Evolutionary conservation across 805 yeast species (phyloP).

Genomic region (Yarrowia sp.): DNA sequence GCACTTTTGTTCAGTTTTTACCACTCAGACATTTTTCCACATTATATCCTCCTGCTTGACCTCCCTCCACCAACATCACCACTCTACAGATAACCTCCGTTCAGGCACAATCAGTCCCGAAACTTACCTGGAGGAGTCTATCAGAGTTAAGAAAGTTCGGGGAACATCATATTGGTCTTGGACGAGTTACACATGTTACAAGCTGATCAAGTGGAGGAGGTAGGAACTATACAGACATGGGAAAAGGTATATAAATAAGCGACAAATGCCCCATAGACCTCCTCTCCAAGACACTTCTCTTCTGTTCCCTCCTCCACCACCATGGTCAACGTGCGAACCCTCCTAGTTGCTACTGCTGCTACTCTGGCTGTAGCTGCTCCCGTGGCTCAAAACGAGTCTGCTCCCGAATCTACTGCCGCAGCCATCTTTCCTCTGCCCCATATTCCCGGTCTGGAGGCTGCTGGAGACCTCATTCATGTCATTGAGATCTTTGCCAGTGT

Average conservation of each 20-base stretch:
- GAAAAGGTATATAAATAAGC: not conserved
- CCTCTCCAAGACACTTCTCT: not conserved
- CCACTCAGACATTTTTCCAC: too few species aligned
- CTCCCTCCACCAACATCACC: too few species aligned
- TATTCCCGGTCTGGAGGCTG: conserved; percentile 9
- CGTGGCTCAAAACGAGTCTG: not conserved
- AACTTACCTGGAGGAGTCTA: not conserved
- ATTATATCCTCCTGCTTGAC: too few species aligned
- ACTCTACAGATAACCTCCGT: not conserved
- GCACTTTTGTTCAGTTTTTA: too few species aligned
- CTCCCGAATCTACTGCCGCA: not conserved
- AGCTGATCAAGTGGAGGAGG: not conserved
- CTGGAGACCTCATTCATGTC: conserved; percentile 1
- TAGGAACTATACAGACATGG: too few species aligned
- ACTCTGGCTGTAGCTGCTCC: conserved; percentile 11
- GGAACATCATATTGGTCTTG: not conserved
- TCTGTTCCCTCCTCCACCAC: not conserved
- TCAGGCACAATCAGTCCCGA: not conserved
- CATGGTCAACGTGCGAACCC: conserved; percentile 11
- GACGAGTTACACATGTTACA: not conserved
- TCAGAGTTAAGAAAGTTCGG: not conserved
- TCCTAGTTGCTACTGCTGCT: not conserved
- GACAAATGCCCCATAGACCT: too few species aligned
- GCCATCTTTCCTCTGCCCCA: conserved; percentile 10
- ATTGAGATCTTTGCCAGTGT: conserved; percentile 14